Evolutionary conservation across 176 grass and related monocot genomes (phyloP), one percentile per base, ranked within the genome.

Genomic region (Ensete ventricosum): DNA sequence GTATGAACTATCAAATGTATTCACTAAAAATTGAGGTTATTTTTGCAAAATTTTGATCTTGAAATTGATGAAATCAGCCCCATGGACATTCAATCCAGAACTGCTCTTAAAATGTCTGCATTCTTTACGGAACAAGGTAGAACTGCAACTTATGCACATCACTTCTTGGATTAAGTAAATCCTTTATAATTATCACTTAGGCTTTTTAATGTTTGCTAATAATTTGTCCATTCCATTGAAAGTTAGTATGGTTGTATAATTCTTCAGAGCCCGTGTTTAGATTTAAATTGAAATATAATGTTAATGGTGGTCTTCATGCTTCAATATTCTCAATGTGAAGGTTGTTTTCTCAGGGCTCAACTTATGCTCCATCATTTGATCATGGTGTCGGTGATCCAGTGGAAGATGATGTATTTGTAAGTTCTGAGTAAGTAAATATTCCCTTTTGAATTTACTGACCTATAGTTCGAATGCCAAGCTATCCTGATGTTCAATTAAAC

Each of bases 311-410:
- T 73, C 11, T 80, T 22, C 43, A 63, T 52, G 24, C 8, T 54
- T 67, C 25, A 73, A 59, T 50, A 59, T 24, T 4, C 52, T 79
- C 22, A 73, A 54, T 29, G 51, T 76, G 11, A 23, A 74, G n/a
- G 27, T 59, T 19, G 34, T 63, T 21, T 88, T 57, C 76, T 57
- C 50, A 93, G 90, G 94, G 90, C 64, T 90, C 74, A 79, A 86
- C 85, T 80, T 87, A 91, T 89, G 94, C 84, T 77, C 94, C 94
- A 76, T 98, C 94, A 83, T 98, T 98, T 76, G 94, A 93, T 84
- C 90, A 98, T 76, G 94, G 94, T 74, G 84, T 93, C 73, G 94
- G 94, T 67, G 90, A 98, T 73, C 94, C 94, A 43, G 78, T 98
- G 71, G 94, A 98, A 54, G 86, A 93, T 20, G 94, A 93, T 84